These are phyloP conservation scores for Fusarium robinianum DNA, from an alignment of 2,329 filamentous ascomycete genomes.

Conservation along the genomic window DNA sequence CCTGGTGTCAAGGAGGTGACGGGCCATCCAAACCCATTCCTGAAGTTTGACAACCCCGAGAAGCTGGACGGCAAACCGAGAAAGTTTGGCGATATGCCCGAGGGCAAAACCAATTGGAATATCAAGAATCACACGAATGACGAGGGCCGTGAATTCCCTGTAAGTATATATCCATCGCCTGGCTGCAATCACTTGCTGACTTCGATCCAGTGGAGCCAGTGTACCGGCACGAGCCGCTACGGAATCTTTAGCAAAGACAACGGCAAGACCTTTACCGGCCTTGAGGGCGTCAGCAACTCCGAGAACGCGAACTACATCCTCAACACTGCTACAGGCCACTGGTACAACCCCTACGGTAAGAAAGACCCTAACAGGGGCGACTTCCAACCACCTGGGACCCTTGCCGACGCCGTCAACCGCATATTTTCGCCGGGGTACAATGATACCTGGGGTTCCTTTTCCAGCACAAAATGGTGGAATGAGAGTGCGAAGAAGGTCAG, in stretches of 20 bases:
- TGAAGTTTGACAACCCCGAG: constrained; percentile 15
- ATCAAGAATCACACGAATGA: constrained; percentile 6
- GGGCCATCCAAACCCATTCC: constrained; percentile 2
- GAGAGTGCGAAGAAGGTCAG: background rate
- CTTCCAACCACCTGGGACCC: constrained; percentile 30
- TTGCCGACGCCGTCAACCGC: constrained; percentile 30
- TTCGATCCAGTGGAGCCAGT: constrained; percentile 2
- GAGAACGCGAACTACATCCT: background rate
- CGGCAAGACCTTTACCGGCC: background rate
- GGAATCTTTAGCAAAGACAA: background rate
- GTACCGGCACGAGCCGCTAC: constrained; percentile 10
- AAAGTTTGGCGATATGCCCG: constrained; percentile 16
- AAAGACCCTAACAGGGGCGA: constrained; percentile 5
- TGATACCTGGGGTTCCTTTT: constrained; percentile 29
- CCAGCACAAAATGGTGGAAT: constrained; percentile 4
- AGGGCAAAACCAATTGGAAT: constrained; percentile 19
- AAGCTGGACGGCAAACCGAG: constrained; percentile 7
- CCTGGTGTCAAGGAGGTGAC: background rate
- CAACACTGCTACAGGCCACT: background rate
- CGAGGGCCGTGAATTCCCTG: background rate
- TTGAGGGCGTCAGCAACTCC: constrained; percentile 10
- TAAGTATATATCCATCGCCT: background rate
- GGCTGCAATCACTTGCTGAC: background rate
- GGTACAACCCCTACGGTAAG: constrained; percentile 4
- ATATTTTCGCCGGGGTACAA: constrained; percentile 33